phyloP scores from a whole-genome alignment of 768 basidiomycete species.

The Tephrocybe sp. region DNA sequence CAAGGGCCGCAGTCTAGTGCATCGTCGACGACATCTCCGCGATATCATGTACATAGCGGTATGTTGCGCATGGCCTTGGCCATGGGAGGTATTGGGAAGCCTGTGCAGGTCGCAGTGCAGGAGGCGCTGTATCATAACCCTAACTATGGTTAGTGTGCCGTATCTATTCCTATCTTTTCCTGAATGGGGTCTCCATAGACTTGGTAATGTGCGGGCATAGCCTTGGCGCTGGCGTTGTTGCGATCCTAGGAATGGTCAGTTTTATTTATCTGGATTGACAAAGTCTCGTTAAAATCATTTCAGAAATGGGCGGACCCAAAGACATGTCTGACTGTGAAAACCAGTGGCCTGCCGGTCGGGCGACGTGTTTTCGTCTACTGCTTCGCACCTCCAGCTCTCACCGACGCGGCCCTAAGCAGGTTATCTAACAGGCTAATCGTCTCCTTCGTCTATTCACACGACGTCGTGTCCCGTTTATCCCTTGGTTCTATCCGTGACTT shows the following conservation, averaged over 20 bases:
- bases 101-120: conserved; percentile 72
- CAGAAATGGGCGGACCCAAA: conserved; percentile 86
- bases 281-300: not conserved
- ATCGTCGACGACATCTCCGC: conserved; percentile 20
- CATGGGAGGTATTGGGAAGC: conserved; percentile 76
- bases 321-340: conserved; percentile 66
- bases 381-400: conserved; percentile 74
- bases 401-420: conserved; percentile 56
- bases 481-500: conserved; percentile 77
- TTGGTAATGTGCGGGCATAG: conserved; percentile 81
- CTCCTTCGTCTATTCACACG: conserved; percentile 81
- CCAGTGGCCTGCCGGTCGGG: conserved; percentile 67
- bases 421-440: conserved; percentile 63
- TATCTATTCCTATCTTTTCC: too few relatives aligned
- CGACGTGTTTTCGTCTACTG: conserved; percentile 72
- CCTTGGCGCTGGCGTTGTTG: conserved; percentile 80
- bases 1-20: conserved; percentile 19
- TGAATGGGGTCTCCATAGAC: conserved; percentile 26
- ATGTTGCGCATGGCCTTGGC: conserved; percentile 76
- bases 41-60: conserved; percentile 74
- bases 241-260: conserved; percentile 68
- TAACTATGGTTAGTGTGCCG: conserved; percentile 71
- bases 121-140: conserved; percentile 68
- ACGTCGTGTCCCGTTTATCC: conserved; percentile 75
- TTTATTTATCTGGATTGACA: too few relatives aligned